Base-by-base conservation (phyloP, 345 rosid genomes). In the Heritiera fomes region DNA sequence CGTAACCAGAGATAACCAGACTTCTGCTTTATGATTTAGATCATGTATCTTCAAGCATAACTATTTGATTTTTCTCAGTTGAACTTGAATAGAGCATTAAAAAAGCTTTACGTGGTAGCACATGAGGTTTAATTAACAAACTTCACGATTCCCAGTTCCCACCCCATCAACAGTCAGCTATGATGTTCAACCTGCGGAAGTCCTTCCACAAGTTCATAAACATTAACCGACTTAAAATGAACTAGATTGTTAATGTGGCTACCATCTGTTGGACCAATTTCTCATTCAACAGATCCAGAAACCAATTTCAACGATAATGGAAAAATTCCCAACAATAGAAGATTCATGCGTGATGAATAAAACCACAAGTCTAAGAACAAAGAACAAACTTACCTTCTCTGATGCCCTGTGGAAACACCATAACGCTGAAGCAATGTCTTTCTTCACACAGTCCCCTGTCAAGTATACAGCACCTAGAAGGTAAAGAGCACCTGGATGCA, bases 401-500 rank as follows among this genome's bases (percentile, higher is more conserved):
- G 98, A 88, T 84, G 98, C 94, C 78, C 97, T 85, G 61, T 93
- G 95, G 86, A 95, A 93, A 81, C 97, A 95, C 97, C 98, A 93
- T 78, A 93, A 82, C 70, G 98, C 99, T 38, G 98, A 96, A 71
- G 89, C 95, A 80, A 87, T 61, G 83, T 96, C 99, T 87, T 96
- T 90, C 87, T 89, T 94, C 81, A 94, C 93, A 71, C 97, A 91
- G 74, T 94, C 98, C 77, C 99, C 97, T 0, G 94, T 86, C 81
- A 92, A 81, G 85, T 93, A 94, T 73, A 95, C 97, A 60, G 90
- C 87, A 40, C 99, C 99, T 18, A 94, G 85, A 72, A 95, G 98
- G 83, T 91, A 95, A 75, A 95, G 97, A 56, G 97, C 98, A 82
- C 95, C 95, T 83, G 98, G 94, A 89, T 95, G 98, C 86, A 95